phyloP scores from a whole-genome alignment of 2,329 filamentous ascomycete species.

The Botrytis paeoniae region DNA sequence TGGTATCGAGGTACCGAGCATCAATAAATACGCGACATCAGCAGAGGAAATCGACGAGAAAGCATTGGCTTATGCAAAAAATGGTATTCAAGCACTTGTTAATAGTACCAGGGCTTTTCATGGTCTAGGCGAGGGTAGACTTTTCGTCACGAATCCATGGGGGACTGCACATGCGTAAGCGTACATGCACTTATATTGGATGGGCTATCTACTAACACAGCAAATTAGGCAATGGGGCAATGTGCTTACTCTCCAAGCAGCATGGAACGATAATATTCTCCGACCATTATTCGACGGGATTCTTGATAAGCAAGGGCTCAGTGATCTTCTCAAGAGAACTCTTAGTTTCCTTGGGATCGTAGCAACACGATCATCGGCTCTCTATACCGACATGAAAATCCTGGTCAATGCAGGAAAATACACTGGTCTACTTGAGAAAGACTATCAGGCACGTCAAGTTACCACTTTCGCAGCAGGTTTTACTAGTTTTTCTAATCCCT shows the following conservation, averaged over 20 bases:
- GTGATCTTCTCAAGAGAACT: slow-evolving; percentile 65
- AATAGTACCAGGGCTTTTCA: slow-evolving; percentile 84
- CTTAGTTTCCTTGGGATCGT: slow-evolving; percentile 72
- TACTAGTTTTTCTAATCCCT: slow-evolving; percentile 4
- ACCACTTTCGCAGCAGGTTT: slow-evolving; percentile 15
- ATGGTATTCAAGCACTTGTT: slow-evolving; percentile 62
- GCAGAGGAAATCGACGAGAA: slow-evolving; percentile 42
- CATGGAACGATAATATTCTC: slow-evolving; percentile 65
- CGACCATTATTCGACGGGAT: slow-evolving; percentile 53
- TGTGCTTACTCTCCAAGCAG: slow-evolving; percentile 82
- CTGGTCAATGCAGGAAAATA: slow-evolving; percentile 46
- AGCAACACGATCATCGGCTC: slow-evolving; percentile 69
- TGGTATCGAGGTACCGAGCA: slow-evolving; percentile 37
- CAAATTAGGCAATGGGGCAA: slow-evolving; percentile 86
- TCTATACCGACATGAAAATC: slow-evolving; percentile 72
- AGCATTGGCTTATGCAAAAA: slow-evolving; percentile 53
- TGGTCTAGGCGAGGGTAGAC: slow-evolving; percentile 56
- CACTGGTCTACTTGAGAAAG: slow-evolving; percentile 24
- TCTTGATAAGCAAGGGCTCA: slow-evolving; percentile 55
- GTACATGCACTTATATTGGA: not conserved
- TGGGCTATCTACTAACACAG: slow-evolving; percentile 28
- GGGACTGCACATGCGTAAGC: slow-evolving; percentile 94
- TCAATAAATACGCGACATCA: slow-evolving; percentile 41
- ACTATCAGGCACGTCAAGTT: slow-evolving; percentile 19
- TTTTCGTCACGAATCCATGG: slow-evolving; percentile 93